Percentiles rank a stretch among this genome's conserved stretches.
Conservation (phyloP, 768 basidiomycete species). For the Tylopilus vinaceipallidus region DNA sequence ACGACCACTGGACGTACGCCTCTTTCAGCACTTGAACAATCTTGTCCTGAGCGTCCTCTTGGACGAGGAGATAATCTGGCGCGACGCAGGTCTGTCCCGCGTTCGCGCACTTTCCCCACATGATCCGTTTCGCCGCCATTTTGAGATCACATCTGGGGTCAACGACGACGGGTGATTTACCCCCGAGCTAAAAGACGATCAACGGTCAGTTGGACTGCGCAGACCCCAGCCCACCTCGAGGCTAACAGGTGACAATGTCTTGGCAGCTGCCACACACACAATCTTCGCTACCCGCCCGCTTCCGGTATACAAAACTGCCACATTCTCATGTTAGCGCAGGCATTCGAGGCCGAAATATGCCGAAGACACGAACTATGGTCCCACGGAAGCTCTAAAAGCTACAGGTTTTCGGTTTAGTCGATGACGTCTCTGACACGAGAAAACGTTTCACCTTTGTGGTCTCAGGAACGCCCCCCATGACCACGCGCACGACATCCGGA, state of each 20-base stretch:
- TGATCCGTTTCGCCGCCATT: constrained; percentile 62
- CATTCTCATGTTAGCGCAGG: neutral
- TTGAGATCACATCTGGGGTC: constrained; percentile 68
- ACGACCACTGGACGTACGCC: constrained; percentile 32
- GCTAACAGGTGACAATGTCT: constrained; percentile 68
- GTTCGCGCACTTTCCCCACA: constrained; percentile 80
- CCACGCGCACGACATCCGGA: constrained; percentile 54
- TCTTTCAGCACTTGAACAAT: constrained; percentile 41
- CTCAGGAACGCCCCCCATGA: constrained; percentile 69
- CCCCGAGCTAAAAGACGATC: constrained; percentile 47
- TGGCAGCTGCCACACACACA: constrained; percentile 72
- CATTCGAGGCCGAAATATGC: neutral
- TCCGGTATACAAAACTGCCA: constrained; percentile 54
- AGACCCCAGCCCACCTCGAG: constrained; percentile 41
- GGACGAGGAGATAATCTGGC: constrained; percentile 52
- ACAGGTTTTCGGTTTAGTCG: neutral
- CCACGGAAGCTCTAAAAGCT: constrained; percentile 77
- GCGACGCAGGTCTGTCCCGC: constrained; percentile 76
- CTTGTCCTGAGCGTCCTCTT: constrained; percentile 36
- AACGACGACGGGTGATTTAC: constrained; percentile 75
- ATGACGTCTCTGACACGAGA: neutral
- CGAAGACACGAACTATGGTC: constrained; percentile 45
- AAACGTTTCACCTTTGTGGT: constrained; percentile 46
- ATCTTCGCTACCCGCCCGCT: constrained; percentile 61
- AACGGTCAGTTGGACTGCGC: neutral